A percentile compares a stretch with the other conserved stretches of the same genome.
These are phyloP conservation scores for Narthecium ossifragum DNA, from an alignment of 106 monocot genomes.

Conservation along the genomic window DNA sequence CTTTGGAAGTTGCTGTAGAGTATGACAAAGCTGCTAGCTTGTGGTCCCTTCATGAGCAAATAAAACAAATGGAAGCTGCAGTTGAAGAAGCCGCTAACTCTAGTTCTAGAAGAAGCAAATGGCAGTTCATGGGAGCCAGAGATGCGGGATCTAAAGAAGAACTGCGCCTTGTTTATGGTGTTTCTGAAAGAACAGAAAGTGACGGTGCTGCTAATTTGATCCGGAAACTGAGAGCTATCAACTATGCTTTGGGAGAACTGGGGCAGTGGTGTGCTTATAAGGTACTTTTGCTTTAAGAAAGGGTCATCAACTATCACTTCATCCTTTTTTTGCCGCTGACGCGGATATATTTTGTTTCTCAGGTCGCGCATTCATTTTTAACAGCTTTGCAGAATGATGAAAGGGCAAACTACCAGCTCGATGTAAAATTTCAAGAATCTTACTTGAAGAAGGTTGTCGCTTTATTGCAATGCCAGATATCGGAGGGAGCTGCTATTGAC, in stretches of 20 bases:
- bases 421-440: constrained; percentile 96
- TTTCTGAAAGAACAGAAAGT: constrained; percentile 98
- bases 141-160: constrained; percentile 98
- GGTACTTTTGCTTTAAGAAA: too few relatives aligned
- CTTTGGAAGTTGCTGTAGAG: constrained; percentile 65
- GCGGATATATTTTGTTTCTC: constrained; percentile 3
- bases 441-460: constrained; percentile 80
- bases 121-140: constrained; percentile 99
- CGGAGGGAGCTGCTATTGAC: constrained; percentile 71
- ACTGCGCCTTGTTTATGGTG: constrained; percentile 92
- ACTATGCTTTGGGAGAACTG: constrained; percentile 92
- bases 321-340: too few relatives aligned
- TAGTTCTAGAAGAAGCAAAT: constrained; percentile 90
- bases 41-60: constrained; percentile 87
- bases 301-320: too few relatives aligned
- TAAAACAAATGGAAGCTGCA: constrained; percentile 78
- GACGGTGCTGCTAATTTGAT: constrained; percentile 97
- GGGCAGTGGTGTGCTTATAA: constrained; percentile 99
- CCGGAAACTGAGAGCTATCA: constrained; percentile 91
- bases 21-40: constrained; percentile 91
- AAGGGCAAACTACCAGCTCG: constrained; percentile 90
- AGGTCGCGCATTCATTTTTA: constrained; percentile 96
- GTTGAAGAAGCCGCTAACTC: constrained; percentile 82
- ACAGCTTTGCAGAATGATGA: constrained; percentile 95
- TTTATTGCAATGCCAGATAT: constrained; percentile 81